Evolutionary conservation across 331 rosid species (phyloP), one percentile per base, ranked within the genome.

Genomic region (Telfairia occidentalis): DNA sequence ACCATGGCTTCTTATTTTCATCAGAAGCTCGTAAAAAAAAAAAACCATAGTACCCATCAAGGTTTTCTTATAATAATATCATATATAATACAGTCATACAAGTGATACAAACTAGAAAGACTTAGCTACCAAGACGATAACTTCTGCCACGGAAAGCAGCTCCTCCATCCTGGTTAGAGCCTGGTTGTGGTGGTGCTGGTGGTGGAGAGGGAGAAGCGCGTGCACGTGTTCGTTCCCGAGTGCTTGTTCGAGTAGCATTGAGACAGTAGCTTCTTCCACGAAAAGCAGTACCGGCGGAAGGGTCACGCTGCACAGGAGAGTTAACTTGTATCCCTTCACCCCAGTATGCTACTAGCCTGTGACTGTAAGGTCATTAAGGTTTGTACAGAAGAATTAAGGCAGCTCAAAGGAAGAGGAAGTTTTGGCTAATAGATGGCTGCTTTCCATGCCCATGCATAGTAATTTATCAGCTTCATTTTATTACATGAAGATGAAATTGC

Each of bases 331-430:
- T 79, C 66, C 97, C 96, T 67, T 84, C 78, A 58, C 92, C 93
- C 97, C 97, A 92, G 54, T 75, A 89, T 76, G 96, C 88, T 76
- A 86, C 96, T 46, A 89, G 2, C 79, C 81, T 92, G 80, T 89
- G 87, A n/a, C 92, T 87, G 78, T 2, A 82, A 55, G 32, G 13
- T 9, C 28, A 40, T 86, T 77, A 78, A 87, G 87, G 89, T 76
- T 72, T 67, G 37, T 5, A 69, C 42, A 57, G 40, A 52, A 29
- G 26, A 45, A n/a, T 24, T 3, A 66, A 65, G 15, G 32, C 49
- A 65, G 50, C 32, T 21, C 38, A 67, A 67, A 37, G 29, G 9
- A 65, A 40, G 38, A n/a, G 21, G 71, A 37, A 37, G 42, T 0
- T 60, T 59, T 59, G 2, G 23, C 4, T 13, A 63, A 63, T 18